Evolutionary conservation across 768 basidiomycete genomes (phyloP).

Genomic region (Nevesoporus exiguus): DNA sequence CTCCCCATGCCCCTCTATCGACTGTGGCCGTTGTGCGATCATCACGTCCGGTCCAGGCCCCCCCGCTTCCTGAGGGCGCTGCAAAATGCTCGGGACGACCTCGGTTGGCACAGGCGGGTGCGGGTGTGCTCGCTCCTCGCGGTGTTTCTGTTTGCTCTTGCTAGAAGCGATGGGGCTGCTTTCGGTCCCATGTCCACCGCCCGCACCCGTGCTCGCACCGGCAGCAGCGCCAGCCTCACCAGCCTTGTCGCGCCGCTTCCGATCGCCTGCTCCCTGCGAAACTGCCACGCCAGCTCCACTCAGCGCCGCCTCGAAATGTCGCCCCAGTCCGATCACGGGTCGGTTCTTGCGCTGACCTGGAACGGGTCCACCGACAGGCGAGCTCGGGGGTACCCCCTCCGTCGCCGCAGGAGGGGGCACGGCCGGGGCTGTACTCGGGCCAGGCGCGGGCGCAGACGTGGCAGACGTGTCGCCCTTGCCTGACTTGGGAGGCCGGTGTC

Average conservation of each 20-base stretch:
- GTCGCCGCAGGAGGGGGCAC: not conserved
- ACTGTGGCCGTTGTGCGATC: slow-evolving; percentile 13
- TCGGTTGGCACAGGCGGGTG: not conserved
- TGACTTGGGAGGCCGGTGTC: slow-evolving; percentile 15
- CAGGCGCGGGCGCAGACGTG: not conserved
- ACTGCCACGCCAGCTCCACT: slow-evolving; percentile 54
- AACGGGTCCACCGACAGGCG: slow-evolving; percentile 1
- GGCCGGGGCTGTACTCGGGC: too few species aligned
- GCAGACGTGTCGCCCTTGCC: slow-evolving; percentile 6
- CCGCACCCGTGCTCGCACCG: not conserved
- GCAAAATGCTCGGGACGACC: slow-evolving; percentile 23
- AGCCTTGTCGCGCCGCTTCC: slow-evolving; percentile 36
- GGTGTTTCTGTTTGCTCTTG: slow-evolving; percentile 19
- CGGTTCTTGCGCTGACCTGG: slow-evolving; percentile 41
- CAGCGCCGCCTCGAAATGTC: slow-evolving; percentile 72
- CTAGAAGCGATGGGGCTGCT: not conserved
- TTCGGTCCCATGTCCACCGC: not conserved
- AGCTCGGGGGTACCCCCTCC: slow-evolving; percentile 1
- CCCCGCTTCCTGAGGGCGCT: slow-evolving; percentile 19
- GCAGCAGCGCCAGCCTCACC: slow-evolving; percentile 16
- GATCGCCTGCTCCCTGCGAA: slow-evolving; percentile 20
- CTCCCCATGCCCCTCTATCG: not conserved
- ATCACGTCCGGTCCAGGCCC: slow-evolving; percentile 3
- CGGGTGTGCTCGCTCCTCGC: slow-evolving; percentile 5
- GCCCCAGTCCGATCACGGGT: slow-evolving; percentile 58